These are phyloP conservation scores for Apocynum venetum DNA, from an alignment of 257 asterid species.

Conservation along the genomic window DNA sequence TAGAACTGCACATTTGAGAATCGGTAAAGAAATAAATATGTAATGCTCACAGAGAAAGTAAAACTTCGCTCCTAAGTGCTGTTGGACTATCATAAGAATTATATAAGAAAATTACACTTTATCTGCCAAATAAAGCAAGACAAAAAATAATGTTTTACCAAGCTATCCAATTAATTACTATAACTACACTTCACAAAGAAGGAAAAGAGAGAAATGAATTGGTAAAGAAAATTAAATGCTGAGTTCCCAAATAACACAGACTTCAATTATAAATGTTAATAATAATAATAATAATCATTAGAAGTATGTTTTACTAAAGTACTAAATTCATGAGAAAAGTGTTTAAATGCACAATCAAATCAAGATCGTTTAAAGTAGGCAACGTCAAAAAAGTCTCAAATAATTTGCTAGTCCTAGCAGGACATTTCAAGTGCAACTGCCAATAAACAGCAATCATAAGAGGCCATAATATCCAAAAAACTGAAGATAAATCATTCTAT, in stretches of 20 bases:
- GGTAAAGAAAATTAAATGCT: not conserved
- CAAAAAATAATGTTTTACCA: not conserved
- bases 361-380: no score
- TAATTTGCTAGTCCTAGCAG: not conserved
- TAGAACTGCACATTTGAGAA: not conserved
- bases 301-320: not conserved
- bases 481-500: not conserved
- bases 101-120: not conserved
- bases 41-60: not conserved
- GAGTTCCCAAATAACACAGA: not conserved
- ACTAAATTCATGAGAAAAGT: not conserved
- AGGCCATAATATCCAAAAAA: not conserved
- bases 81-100: not conserved
- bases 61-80: not conserved
- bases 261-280: not conserved
- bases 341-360: not conserved
- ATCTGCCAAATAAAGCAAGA: not conserved
- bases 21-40: not conserved
- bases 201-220: not conserved
- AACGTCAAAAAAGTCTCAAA: not conserved
- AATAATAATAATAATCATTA: not conserved
- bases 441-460: not conserved
- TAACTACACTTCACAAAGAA: not conserved
- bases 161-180: not conserved
- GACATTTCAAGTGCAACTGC: not conserved